Evolutionary conservation across 768 basidiomycete species (phyloP).

Genomic region (Agaricus blazei): DNA sequence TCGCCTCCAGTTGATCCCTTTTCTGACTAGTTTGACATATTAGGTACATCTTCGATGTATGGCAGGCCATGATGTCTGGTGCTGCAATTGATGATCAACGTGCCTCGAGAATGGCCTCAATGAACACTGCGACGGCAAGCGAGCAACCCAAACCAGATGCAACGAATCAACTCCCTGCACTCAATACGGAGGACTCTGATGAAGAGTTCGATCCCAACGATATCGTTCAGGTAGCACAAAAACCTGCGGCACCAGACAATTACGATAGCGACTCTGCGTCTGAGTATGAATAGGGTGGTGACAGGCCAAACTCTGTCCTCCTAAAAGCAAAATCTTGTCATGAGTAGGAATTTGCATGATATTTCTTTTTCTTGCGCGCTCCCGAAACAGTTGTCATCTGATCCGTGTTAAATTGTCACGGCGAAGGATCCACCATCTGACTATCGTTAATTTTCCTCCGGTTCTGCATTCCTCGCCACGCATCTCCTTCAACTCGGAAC

Average conservation of each 20-base stretch:
- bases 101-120: constrained; percentile 10
- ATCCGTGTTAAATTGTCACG: too few species aligned
- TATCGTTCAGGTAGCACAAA: constrained; percentile 10
- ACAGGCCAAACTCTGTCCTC: background rate
- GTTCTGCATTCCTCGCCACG: too few species aligned
- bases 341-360: too few species aligned
- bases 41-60: constrained; percentile 38
- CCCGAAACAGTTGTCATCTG: too few species aligned
- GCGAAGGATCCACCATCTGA: too few species aligned
- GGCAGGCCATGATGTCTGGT: constrained; percentile 42
- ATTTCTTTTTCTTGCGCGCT: too few species aligned
- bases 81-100: constrained; percentile 42
- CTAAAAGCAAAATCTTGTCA: background rate
- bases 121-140: background rate
- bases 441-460: too few species aligned
- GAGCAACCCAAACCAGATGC: background rate
- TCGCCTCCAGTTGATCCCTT: background rate
- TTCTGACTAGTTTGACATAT: background rate
- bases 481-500: too few species aligned
- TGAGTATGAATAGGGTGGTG: constrained; percentile 5
- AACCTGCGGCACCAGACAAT: background rate
- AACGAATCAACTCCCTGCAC: background rate
- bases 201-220: constrained; percentile 29
- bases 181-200: constrained; percentile 19
- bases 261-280: constrained; percentile 20